Evolutionary conservation across 306 rosid species (phyloP).

Genomic region (Abrus precatorius): DNA sequence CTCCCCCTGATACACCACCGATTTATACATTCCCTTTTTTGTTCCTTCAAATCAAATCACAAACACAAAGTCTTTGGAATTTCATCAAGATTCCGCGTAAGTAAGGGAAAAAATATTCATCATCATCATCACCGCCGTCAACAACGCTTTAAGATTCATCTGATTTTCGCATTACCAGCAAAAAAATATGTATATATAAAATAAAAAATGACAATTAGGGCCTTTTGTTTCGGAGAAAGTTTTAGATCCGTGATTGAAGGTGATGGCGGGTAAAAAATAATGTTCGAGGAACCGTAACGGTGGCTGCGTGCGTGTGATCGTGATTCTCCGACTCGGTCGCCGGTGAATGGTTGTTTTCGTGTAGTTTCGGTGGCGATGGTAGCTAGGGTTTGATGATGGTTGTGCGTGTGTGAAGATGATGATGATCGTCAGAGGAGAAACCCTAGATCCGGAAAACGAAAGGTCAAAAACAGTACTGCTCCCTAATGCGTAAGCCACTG

Average conservation of each 20-base stretch:
- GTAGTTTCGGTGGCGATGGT: conserved; percentile 42
- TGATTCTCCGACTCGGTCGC: conserved; percentile 41
- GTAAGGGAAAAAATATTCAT: conserved; percentile 52
- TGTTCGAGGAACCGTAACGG: conserved; percentile 46
- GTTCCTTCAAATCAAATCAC: conserved; percentile 53
- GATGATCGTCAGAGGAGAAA: conserved; percentile 68
- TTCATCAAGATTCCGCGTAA: conserved; percentile 56
- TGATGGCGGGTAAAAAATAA: conserved; percentile 46
- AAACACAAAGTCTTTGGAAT: conserved; percentile 51
- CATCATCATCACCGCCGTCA: conserved; percentile 58
- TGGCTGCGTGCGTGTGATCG: conserved; percentile 26
- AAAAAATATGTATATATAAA: conserved; percentile 27
- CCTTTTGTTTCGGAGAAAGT: conserved; percentile 53
- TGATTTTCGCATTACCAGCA: conserved; percentile 63
- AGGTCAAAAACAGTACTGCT: conserved; percentile 77
- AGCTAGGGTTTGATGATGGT: conserved; percentile 70
- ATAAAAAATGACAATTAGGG: conserved; percentile 46
- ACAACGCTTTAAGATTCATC: conserved; percentile 72
- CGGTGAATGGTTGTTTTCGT: conserved; percentile 37
- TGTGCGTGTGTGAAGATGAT: conserved; percentile 39
- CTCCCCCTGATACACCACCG: conserved; percentile 86
- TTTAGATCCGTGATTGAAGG: conserved; percentile 77
- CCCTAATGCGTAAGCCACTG: conserved; percentile 44
- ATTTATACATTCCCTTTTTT: conserved; percentile 67
- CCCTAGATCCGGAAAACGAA: conserved; percentile 99